Percentiles rank a stretch among this genome's conserved stretches.
Conservation (phyloP, 306 rosid genomes). For the Clitoria ternatea region DNA sequence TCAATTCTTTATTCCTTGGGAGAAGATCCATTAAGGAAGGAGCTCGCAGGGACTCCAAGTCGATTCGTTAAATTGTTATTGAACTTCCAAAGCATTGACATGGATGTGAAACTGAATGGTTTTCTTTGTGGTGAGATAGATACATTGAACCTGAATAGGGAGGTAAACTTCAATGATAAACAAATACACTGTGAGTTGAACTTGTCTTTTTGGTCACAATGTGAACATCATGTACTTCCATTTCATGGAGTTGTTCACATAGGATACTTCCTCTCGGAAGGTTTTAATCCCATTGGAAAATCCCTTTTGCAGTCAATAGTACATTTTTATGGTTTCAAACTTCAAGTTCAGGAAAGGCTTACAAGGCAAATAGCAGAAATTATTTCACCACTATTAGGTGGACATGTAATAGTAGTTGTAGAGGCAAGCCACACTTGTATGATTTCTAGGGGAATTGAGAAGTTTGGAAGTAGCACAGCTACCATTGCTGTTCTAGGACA, state of each 20-base stretch:
- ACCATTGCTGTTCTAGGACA: conserved; percentile 76
- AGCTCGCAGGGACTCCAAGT: conserved; percentile 75
- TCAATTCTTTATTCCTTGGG: conserved; percentile 79
- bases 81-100: conserved; percentile 62
- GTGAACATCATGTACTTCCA: conserved; percentile 88
- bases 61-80: conserved; percentile 76
- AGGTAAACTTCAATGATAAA: conserved; percentile 35
- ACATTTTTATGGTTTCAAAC: conserved; percentile 83
- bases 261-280: conserved; percentile 54
- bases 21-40: conserved; percentile 81
- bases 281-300: conserved; percentile 51
- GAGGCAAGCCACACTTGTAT: conserved; percentile 96
- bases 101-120: conserved; percentile 67
- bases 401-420: conserved; percentile 80
- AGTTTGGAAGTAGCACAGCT: conserved; percentile 84
- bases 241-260: conserved; percentile 86
- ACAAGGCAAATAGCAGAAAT: conserved; percentile 94
- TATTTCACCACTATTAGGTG: conserved; percentile 60
- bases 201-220: conserved; percentile 83
- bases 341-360: conserved; percentile 92
- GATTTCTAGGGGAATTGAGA: conserved; percentile 95
- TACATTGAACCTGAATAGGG: conserved; percentile 23
- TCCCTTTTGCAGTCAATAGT: conserved; percentile 71
- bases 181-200: conserved; percentile 57
- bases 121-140: conserved; percentile 31